Percentiles rank a stretch among this genome's conserved stretches.
Conservation (phyloP, 2,329 filamentous ascomycete genomes). For the Botrytis squamosa region DNA sequence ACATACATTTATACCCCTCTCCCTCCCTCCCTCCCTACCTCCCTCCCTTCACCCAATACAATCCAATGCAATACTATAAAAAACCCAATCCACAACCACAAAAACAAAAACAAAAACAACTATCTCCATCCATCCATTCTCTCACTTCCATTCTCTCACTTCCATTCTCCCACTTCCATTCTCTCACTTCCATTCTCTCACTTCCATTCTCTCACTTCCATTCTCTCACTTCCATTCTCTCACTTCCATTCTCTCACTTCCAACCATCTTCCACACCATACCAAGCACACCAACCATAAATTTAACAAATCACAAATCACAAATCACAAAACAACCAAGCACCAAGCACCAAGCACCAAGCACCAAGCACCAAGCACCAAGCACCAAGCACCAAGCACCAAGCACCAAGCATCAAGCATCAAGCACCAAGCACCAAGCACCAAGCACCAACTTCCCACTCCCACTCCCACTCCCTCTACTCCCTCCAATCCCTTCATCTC, state of each 20-base stretch:
- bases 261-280: not conserved
- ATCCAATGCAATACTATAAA: not conserved
- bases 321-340: not conserved
- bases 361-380: not conserved
- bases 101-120: too few relatives aligned
- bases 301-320: not conserved
- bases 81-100: too few relatives aligned
- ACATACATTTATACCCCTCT: too few relatives aligned
- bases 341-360: not conserved
- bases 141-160: not conserved
- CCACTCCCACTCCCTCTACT: not conserved
- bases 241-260: not conserved
- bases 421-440: not conserved
- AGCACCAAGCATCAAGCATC: too few relatives aligned
- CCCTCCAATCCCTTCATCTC: not conserved
- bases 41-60: fast-evolving
- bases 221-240: not conserved
- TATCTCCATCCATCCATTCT: not conserved
- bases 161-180: not conserved
- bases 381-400: not conserved
- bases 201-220: not conserved
- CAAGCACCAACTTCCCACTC: not conserved
- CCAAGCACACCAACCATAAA: not conserved
- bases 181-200: too few relatives aligned
- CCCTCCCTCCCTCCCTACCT: not conserved